A percentile compares a stretch with the other conserved stretches of the same genome.
Conservation (phyloP, 345 rosid species). For the Theobroma cacao region DNA sequence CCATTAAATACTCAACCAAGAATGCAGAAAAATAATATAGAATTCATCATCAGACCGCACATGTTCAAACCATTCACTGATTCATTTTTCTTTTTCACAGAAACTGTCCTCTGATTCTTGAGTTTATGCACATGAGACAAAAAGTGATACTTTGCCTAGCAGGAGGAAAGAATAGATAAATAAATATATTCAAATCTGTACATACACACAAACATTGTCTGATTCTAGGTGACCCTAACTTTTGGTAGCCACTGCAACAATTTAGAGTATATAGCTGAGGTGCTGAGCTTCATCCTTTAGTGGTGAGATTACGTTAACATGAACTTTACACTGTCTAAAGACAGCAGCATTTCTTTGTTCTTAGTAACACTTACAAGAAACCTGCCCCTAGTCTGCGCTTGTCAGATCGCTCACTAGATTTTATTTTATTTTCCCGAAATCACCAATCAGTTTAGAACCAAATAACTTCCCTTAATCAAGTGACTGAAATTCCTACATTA, state of each 20-base stretch:
- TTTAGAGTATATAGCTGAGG: constrained; percentile 1
- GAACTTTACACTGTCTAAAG: background rate
- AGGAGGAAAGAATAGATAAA: no score
- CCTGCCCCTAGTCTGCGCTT: background rate
- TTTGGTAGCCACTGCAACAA: background rate
- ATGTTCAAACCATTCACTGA: background rate
- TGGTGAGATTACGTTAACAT: background rate
- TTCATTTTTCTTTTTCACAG: background rate
- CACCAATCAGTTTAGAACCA: background rate
- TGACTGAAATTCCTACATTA: background rate
- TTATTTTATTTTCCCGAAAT: background rate
- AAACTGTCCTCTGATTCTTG: background rate
- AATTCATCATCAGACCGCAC: background rate
- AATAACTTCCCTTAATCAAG: background rate
- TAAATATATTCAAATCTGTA: no score
- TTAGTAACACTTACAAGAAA: background rate
- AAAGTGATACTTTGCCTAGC: background rate
- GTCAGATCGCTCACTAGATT: background rate
- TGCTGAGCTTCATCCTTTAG: background rate
- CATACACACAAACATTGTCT: background rate
- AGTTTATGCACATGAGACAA: background rate
- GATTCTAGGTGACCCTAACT: background rate
- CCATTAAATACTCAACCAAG: background rate
- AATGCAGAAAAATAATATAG: background rate
- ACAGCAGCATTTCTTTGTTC: background rate